These are phyloP conservation scores for Nakazawaea ishiwadae DNA, from an alignment of 805 yeast genomes.

Conservation along the genomic window DNA sequence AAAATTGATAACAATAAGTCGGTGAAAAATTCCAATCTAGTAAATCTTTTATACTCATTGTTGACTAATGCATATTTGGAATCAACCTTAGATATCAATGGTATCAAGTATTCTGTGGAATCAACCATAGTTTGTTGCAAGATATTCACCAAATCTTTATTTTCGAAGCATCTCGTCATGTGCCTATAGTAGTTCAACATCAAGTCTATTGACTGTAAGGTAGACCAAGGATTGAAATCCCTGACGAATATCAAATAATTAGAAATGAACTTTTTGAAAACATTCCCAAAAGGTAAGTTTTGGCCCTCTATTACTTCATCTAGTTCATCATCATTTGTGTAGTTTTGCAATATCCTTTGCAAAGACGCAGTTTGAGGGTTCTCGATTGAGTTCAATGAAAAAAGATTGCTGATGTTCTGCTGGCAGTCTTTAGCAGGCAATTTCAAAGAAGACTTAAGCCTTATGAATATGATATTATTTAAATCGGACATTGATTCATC, in stretches of 20 bases:
- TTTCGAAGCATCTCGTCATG: conserved; percentile 41
- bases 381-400: conserved; percentile 22
- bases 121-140: conserved; percentile 31
- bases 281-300: conserved; percentile 15
- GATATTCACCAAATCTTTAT: conserved; percentile 11
- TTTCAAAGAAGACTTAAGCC: conserved; percentile 13
- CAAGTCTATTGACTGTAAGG: conserved; percentile 49
- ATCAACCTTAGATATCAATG: conserved; percentile 40
- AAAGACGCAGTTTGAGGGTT: conserved; percentile 26
- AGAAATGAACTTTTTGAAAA: conserved; percentile 39
- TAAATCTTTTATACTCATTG: conserved; percentile 28
- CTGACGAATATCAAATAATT: conserved; percentile 40
- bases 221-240: conserved; percentile 54
- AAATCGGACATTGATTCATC: conserved; percentile 3
- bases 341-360: conserved; percentile 18
- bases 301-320: conserved; percentile 18
- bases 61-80: conserved; percentile 32
- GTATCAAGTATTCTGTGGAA: conserved; percentile 36
- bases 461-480: conserved; percentile 3
- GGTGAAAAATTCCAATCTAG: conserved; percentile 44
- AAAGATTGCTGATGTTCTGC: conserved; percentile 18
- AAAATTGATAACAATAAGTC: conserved; percentile 42
- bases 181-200: conserved; percentile 42
- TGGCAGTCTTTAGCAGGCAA: conserved; percentile 21
- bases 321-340: conserved; percentile 18